Evolutionary conservation across 2,329 filamentous ascomycete genomes (phyloP), one percentile per base, ranked within the genome.

Genomic region (Penicillium corylophilum): DNA sequence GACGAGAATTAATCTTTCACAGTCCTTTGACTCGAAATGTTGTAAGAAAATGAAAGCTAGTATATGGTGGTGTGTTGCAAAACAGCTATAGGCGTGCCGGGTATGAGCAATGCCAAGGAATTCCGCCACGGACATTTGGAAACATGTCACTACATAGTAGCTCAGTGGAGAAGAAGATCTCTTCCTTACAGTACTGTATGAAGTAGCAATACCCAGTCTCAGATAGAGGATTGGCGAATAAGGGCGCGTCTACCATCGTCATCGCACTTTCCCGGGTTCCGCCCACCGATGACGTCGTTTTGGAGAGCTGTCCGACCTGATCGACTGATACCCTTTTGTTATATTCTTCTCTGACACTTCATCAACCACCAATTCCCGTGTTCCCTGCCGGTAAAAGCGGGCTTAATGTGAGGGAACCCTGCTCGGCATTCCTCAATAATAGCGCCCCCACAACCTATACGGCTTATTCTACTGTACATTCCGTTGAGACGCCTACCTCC

Each of bases 281-380:
- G 16, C 41, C 47, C 31, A 46, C 49, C 52, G 56, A 63, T 63
- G 61, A 63, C 61, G 61, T 63, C 57, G 50, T 50, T 49, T 50
- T 43, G 50, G 51, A 56, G 31, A 56, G 56, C 56, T 57, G 48
- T 41, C 46, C 16, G 15, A 16, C 36, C 41, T 24, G 39, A n/a
- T n/a, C n/a, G n/a, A n/a, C 29, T 44, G 22, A 48, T 35, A 15
- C 24, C 12, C 29, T 36, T 8, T 10, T 29, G 15, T 38, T 16
- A 31, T 46, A 8, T 31, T 43, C 41, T 28, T 39, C 38, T 43
- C 24, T 23, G 15, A n/a, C n/a, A 24, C 24, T 42, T 18, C 13
- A 20, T 22, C 15, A 12, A 8, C 18, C 6, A 26, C 24, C 46
- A 38, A 50, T 42, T 50, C 2, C 31, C 51, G 12, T 13, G 16